Percentiles rank a stretch among this genome's conserved stretches.
These are phyloP conservation scores for Fusarium haematococcum DNA, from an alignment of 2,329 filamentous ascomycete species.

Conservation along the genomic window DNA sequence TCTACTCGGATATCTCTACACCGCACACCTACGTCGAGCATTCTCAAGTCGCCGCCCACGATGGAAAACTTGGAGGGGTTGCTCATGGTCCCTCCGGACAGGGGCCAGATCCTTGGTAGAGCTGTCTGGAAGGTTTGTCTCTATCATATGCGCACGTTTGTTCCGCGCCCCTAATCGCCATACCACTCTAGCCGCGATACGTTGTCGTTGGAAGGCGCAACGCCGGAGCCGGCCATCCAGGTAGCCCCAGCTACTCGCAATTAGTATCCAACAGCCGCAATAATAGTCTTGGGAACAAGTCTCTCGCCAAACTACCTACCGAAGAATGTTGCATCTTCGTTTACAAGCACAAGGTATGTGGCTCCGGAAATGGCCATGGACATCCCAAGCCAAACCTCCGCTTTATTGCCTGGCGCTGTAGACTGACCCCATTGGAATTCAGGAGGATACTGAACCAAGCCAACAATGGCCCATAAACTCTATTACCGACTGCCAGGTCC, in stretches of 20 bases:
- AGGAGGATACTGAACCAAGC: slow-evolving; percentile 65
- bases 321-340: slow-evolving; percentile 64
- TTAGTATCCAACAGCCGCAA: slow-evolving; percentile 53
- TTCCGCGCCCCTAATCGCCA: slow-evolving; percentile 19
- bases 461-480: slow-evolving; percentile 65
- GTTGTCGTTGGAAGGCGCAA: slow-evolving; percentile 63
- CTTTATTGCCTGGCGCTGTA: background rate
- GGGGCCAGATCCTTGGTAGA: slow-evolving; percentile 62
- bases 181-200: slow-evolving; percentile 64
- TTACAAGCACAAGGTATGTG: slow-evolving; percentile 66
- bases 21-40: background rate
- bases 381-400: background rate
- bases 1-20: background rate
- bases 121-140: slow-evolving; percentile 64
- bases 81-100: slow-evolving; percentile 63
- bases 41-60: slow-evolving; percentile 15
- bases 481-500: slow-evolving; percentile 68
- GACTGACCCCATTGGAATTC: slow-evolving; percentile 17
- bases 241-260: slow-evolving; percentile 54
- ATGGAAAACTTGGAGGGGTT: slow-evolving; percentile 59
- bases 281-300: slow-evolving; percentile 53
- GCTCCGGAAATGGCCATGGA: background rate
- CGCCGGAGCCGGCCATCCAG: slow-evolving; percentile 49
- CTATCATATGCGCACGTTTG: slow-evolving; percentile 1
- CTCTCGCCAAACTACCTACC: slow-evolving; percentile 46